Base-by-base conservation (phyloP, 169 alveolate species). In the Miamiensis avidus region DNA sequence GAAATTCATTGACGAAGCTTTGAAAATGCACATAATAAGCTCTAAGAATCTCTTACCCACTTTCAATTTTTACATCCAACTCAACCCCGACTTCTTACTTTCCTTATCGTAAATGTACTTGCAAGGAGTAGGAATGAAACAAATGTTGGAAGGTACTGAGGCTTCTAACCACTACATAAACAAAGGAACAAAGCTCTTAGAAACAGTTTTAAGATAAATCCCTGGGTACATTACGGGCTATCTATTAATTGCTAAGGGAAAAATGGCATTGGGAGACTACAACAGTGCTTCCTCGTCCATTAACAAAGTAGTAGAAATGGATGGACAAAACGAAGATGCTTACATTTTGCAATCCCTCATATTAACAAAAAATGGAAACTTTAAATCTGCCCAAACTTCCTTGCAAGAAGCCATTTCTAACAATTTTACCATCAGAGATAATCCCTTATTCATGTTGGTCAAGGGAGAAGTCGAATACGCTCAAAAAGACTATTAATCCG, bases 41-140 rank as follows among this genome's bases (percentile, higher is more conserved):
- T 93, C 95, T 75, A 96, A 94, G 78, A 82, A 88, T 72, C 86
- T 94, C 16, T 81, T 75, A n/a, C 95, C 97, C 25, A 96, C 96
- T 26, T 91, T 93, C 76, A 97, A 96, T 79, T 97, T 95, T 89
- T 96, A 93, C 84, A 93, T 93, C 81, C 91, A 94, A 83, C 89
- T 97, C 72, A 96, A 95, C 85, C 97, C 98, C 29, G 97, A 97
- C 86, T 95, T 95, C 93, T 88, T 94, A 88, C 82, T 93, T 81
- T 95, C 93, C 34, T 89, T 96, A 0, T 94, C 97, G n/a, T 64
- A 92, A 75, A 95, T 92, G 82, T 93, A 92, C 88, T 82, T 92
- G 26, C 88, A 91, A 84, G 95, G 93, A 75, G 82, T 94, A 72
- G 96, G 95, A 28, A 85, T 88, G 25, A 95, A 92, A 29, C 93